phyloP scores from a whole-genome alignment of 805 yeast species.

The Candida tammaniensis region DNA sequence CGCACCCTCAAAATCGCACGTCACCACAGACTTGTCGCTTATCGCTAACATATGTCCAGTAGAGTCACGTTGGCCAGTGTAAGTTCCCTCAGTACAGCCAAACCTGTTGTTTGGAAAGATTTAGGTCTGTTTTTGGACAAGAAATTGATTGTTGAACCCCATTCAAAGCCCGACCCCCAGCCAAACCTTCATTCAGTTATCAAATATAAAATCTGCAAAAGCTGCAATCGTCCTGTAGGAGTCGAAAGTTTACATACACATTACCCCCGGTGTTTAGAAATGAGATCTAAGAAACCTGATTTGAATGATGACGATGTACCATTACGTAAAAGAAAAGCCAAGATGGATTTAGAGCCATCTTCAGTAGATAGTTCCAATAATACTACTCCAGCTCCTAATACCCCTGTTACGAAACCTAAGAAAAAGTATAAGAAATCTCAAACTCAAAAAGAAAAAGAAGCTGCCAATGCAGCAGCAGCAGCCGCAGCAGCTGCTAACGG shows the following conservation, averaged over 20 bases:
- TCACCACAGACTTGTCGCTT: no score
- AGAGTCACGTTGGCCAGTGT: conserved; percentile 13
- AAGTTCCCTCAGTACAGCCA: conserved; percentile 9
- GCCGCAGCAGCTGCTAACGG: conserved; percentile 32
- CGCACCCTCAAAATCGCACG: no score
- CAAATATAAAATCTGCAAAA: conserved; percentile 35
- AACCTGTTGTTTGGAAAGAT: conserved; percentile 42
- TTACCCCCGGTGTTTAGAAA: conserved; percentile 34
- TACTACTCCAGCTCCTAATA: conserved; percentile 33
- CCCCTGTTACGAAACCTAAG: conserved; percentile 32
- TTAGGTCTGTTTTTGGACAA: conserved; percentile 42
- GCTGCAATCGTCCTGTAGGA: conserved; percentile 41
- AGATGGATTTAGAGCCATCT: conserved; percentile 34
- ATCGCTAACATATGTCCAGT: conserved; percentile 6
- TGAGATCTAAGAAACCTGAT: conserved; percentile 30
- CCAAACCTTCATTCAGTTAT: conserved; percentile 6
- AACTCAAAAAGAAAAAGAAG: conserved; percentile 44
- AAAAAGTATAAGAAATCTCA: conserved; percentile 44
- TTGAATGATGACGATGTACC: conserved; percentile 11
- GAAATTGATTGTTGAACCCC: conserved; percentile 27
- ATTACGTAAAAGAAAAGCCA: conserved; percentile 26
- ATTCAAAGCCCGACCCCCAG: conserved; percentile 7
- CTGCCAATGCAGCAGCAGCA: conserved; percentile 46
- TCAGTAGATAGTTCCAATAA: conserved; percentile 41
- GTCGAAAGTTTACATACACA: conserved; percentile 30